Base-by-base conservation (phyloP, 345 rosid genomes). In the Zanthoxylum bungeanum region DNA sequence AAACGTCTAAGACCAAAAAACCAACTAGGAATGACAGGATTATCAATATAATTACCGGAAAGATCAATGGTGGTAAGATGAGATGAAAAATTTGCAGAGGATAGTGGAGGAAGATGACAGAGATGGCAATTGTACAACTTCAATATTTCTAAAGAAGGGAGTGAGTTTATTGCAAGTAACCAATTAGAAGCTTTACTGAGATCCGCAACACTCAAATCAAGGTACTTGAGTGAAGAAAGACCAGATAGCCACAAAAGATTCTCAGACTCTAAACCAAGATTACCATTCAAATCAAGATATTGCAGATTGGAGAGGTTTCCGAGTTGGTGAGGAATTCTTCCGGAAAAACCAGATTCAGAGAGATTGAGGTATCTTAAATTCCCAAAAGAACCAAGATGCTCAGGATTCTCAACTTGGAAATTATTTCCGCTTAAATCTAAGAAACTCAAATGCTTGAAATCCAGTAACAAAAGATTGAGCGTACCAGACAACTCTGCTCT, bases 171-270 rank as follows among this genome's bases (percentile, higher is more conserved):
- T 16, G 16, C 50, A 16, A 14, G n/a, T 16, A 16, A 12, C n/a
- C n/a, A 12, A 17, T 12, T 4, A 46, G n/a, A 46, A 0, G 19
- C 50, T 16, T 46, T 46, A 1, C 5, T 5, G 50, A 46, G n/a
- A 5, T 46, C 14, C 19, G 14, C 69, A 9, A 10, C 3, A n/a
- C 30, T 39, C 8, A 79, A 56, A 42, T 75, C 69, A 19, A 78
- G 70, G 24, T 64, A 59, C 2, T 27, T 27, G 31, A 81, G 53
- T 28, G 59, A 53, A 1, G 36, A 36, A 14, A 80, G 71, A 46
- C 47, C 25, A 33, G 70, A 78, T 56, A 74, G 5, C 80, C 78
- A 80, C 7, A 2, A 4, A 12, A 46, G 17, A 46, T 12, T 46
- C 5, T 46, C n/a, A 0, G 4, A 19, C 14, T 46, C 14, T 2